These are phyloP conservation scores for Gossypium thurberi DNA, from an alignment of 345 rosid species.

Conservation along the genomic window DNA sequence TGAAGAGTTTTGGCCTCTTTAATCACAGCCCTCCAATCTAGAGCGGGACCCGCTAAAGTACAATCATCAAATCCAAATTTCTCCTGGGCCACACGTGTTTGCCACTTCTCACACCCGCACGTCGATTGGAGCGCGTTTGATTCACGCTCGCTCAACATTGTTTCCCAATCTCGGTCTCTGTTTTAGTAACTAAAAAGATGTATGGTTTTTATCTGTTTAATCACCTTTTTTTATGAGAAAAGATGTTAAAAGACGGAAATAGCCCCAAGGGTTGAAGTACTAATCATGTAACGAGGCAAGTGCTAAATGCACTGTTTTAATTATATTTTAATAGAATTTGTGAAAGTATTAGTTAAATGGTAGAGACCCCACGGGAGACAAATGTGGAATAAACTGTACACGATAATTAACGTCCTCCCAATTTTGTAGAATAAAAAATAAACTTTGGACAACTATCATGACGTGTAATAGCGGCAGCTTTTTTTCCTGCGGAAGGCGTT, in stretches of 20 bases:
- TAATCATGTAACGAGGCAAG: no score
- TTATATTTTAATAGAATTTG: background rate
- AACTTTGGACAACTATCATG: conserved; percentile 29
- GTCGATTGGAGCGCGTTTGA: conserved; percentile 15
- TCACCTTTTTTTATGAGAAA: no score
- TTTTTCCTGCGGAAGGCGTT: conserved; percentile 16
- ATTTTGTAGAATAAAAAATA: background rate
- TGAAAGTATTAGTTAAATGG: background rate
- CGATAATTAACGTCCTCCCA: background rate
- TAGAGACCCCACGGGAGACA: background rate
- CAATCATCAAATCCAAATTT: conserved; percentile 23
- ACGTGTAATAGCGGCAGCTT: conserved; percentile 53
- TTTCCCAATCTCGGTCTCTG: no score
- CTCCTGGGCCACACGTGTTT: conserved; percentile 22
- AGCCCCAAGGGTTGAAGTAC: background rate
- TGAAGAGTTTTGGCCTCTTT: background rate
- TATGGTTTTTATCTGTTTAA: no score
- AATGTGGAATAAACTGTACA: background rate
- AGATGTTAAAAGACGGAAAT: background rate
- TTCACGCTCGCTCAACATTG: conserved; percentile 6
- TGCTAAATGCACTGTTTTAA: background rate
- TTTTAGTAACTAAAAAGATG: no score
- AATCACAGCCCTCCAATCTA: background rate
- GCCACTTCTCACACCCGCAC: conserved; percentile 25
- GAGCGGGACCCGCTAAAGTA: background rate